Base-by-base conservation (phyloP, 2,329 filamentous ascomycete genomes). In the Plenodomus lindquistii region DNA sequence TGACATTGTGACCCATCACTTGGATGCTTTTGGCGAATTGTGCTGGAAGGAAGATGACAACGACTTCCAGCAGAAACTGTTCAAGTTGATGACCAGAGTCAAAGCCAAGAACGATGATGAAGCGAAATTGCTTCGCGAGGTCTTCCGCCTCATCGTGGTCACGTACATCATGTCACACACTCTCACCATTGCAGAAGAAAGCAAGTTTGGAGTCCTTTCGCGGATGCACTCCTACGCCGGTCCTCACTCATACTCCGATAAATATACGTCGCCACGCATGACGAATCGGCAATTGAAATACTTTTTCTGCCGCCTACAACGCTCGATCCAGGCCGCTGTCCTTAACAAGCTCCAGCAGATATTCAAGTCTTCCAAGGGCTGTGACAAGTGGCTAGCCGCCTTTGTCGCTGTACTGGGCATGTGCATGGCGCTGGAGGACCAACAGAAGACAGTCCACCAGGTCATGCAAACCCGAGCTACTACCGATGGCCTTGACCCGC, bases 161-260 rank as follows among this genome's bases (percentile, higher is more conserved):
- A 79, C 77, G 1, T 78, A 75, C 57, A 79, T 79, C 50, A 78
- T 79, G 75, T 73, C 71, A 24, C 77, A 76, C 54, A 75, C 76
- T 4, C 60, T 79, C 24, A 77, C 72, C 31, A 74, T 80, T 20
- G 65, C 69, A 19, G 69, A 75, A 46, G 66, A 73, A 48, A 70
- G 66, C 20, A 71, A 75, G 19, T 55, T 55, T 16, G 48, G 60
- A 5, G 67, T 72, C 16, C 64, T 78, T n/a, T 59, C 62, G 19
- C 65, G 68, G 19, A 67, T 79, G 52, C 70, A 67, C 22, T 71
- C 71, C 17, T 70, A 69, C 40, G 53, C 55, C n/a, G 63, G 62
- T 18, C 65, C 59, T 7, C 52, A 59, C 20, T 50, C 62, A 31
- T 71, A 70, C 48, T 43, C 58, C 17, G 54, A 62, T 21, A 65